Conservation (phyloP, 495 filamentous ascomycete species). For the Podospora fimiseda region DNA sequence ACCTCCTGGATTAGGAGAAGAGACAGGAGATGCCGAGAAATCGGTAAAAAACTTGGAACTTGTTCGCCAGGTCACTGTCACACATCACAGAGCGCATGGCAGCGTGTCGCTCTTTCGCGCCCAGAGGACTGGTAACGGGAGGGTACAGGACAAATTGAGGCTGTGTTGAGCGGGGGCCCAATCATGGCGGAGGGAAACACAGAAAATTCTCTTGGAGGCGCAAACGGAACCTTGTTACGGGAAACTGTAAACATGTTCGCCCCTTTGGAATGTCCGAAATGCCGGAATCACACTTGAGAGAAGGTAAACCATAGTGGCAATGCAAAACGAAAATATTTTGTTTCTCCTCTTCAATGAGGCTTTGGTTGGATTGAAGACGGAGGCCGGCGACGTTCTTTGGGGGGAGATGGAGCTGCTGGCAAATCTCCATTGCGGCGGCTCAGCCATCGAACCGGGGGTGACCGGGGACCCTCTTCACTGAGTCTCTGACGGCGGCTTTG, state of each 20-base stretch:
- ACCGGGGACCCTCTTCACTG: background rate
- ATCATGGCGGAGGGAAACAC: background rate
- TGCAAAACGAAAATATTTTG: background rate
- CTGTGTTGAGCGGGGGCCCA: background rate
- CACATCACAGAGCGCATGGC: background rate
- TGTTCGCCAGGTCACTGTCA: no score
- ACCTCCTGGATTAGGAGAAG: background rate
- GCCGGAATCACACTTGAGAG: no score
- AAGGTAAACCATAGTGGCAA: background rate
- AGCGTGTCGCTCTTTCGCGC: background rate
- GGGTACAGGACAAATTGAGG: background rate
- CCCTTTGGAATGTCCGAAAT: no score
- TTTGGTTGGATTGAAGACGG: no score
- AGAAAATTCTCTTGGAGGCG: background rate
- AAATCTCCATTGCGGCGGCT: conserved; percentile 9
- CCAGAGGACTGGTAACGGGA: background rate
- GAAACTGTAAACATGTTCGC: background rate
- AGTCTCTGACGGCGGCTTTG: conserved; percentile 17
- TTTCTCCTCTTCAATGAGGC: background rate
- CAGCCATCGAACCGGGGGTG: conserved; percentile 15
- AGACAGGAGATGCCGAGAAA: background rate
- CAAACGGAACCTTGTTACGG: conserved; percentile 1
- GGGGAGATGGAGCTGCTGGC: conserved; percentile 6
- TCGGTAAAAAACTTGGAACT: background rate
- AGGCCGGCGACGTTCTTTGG: no score